Evolutionary conservation across 78 protist genomes (phyloP), one percentile per base, ranked within the genome.

Genomic region (Guillardia theta): DNA sequence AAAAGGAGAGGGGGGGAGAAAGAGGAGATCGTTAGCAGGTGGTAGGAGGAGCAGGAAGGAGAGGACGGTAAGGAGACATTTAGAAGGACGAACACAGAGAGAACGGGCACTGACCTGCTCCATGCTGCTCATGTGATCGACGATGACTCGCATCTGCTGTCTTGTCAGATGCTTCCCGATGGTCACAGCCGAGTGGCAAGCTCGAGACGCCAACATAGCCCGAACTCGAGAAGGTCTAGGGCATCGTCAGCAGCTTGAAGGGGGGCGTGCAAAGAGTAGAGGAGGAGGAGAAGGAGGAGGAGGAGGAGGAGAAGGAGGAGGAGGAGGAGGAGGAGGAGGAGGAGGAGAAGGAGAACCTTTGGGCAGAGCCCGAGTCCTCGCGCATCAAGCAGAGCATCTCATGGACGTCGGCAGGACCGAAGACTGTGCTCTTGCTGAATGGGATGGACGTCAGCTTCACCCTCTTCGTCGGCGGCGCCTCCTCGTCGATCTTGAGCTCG

Each of bases 121-220:
- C n/a, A n/a, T n/a, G n/a, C n/a, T n/a, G n/a, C n/a, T n/a, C n/a
- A n/a, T n/a, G n/a, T n/a, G n/a, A n/a, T n/a, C n/a, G n/a, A n/a
- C n/a, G n/a, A n/a, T n/a, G n/a, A n/a, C n/a, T n/a, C n/a, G n/a
- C n/a, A n/a, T n/a, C n/a, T n/a, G n/a, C n/a, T n/a, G n/a, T n/a
- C n/a, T n/a, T n/a, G n/a, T n/a, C n/a, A n/a, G n/a, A n/a, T n/a
- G n/a, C n/a, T n/a, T n/a, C n/a, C n/a, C n/a, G n/a, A n/a, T n/a
- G n/a, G n/a, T n/a, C n/a, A n/a, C n/a, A n/a, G n/a, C n/a, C n/a
- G n/a, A n/a, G 96, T 96, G 94, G 93, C 99, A 98, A 12, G 99
- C 98, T 8, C 98, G 83, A 24, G 96, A 87, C 0, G 99, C 99
- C 41, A 98, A 93, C 97, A 98, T 96, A 24, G 96, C 83, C 54